A percentile compares a stretch with the other conserved stretches of the same genome.
Evolutionary conservation across 768 basidiomycete species (phyloP).

Genomic region (Lactarius sanguifluus): DNA sequence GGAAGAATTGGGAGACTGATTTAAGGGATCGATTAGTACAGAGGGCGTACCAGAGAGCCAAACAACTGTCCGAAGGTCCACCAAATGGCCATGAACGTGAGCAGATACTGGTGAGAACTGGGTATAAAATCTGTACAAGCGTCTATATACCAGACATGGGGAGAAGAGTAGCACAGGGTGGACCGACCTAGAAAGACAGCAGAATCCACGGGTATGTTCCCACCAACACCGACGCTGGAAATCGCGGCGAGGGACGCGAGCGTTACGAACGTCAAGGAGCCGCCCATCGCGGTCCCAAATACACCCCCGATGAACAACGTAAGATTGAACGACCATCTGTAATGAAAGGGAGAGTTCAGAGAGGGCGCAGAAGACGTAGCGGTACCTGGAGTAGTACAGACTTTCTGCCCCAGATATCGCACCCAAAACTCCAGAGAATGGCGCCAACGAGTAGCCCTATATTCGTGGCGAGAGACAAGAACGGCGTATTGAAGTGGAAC

Average conservation of each 20-base stretch:
- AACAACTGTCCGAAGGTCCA: constrained; percentile 59
- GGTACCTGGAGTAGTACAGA: constrained; percentile 29
- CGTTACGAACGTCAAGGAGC: constrained; percentile 46
- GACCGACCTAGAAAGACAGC: constrained; percentile 49
- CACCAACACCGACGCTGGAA: constrained; percentile 51
- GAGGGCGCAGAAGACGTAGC: not conserved
- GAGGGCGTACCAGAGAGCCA: constrained; percentile 43
- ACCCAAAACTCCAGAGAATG: constrained; percentile 49
- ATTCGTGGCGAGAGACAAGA: constrained; percentile 52
- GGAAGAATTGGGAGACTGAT: not conserved
- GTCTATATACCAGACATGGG: not conserved
- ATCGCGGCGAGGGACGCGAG: constrained; percentile 49
- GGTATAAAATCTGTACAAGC: constrained; percentile 47
- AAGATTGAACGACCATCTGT: constrained; percentile 52
- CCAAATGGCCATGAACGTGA: constrained; percentile 58
- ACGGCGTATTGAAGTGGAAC: constrained; percentile 48
- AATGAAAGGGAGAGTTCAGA: not conserved
- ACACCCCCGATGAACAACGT: constrained; percentile 54
- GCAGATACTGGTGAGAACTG: constrained; percentile 54
- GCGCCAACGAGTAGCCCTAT: constrained; percentile 54
- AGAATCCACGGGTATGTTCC: constrained; percentile 58
- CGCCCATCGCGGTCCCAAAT: constrained; percentile 53
- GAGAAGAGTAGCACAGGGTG: not conserved
- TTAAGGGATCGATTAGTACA: not conserved
- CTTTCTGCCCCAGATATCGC: constrained; percentile 53